Evolutionary conservation across 768 basidiomycete genomes (phyloP).

Genomic region (Leccinum subgranulosum): DNA sequence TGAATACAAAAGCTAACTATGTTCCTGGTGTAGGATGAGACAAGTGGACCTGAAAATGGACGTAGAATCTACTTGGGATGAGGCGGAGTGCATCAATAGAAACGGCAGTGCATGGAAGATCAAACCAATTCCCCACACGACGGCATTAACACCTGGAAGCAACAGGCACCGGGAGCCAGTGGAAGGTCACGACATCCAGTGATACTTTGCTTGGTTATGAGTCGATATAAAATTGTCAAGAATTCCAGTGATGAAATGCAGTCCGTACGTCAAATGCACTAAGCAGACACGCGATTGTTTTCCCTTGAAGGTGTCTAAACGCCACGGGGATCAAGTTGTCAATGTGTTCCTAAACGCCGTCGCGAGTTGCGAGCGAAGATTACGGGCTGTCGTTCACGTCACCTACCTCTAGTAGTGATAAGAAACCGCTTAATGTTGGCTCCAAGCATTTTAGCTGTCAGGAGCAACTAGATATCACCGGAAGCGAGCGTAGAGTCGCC

Average conservation of each 20-base stretch:
- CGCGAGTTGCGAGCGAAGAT: background rate
- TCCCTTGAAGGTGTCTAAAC: background rate
- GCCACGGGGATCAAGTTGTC: background rate
- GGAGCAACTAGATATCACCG: background rate
- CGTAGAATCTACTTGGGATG: conserved; percentile 12
- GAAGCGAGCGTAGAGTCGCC: conserved; percentile 16
- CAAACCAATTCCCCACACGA: conserved; percentile 38
- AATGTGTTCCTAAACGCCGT: background rate
- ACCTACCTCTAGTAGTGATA: conserved; percentile 10
- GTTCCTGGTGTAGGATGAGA: conserved; percentile 7
- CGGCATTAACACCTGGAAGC: conserved; percentile 32
- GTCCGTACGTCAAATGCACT: background rate
- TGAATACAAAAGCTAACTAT: conserved; percentile 23
- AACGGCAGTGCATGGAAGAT: conserved; percentile 33
- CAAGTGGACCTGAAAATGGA: background rate
- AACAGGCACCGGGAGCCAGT: background rate
- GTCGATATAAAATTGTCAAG: conserved; percentile 39
- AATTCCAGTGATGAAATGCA: conserved; percentile 36
- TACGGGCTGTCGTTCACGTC: background rate
- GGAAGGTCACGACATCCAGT: conserved; percentile 21
- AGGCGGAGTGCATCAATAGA: conserved; percentile 39
- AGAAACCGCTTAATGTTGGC: conserved; percentile 33
- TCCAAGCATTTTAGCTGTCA: background rate
- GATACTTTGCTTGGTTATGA: conserved; percentile 38
- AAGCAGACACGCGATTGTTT: background rate